Percentiles rank a stretch among this genome's conserved stretches.
These are phyloP conservation scores for Lyophyllum shimeji DNA, from an alignment of 768 basidiomycete species.

Conservation along the genomic window DNA sequence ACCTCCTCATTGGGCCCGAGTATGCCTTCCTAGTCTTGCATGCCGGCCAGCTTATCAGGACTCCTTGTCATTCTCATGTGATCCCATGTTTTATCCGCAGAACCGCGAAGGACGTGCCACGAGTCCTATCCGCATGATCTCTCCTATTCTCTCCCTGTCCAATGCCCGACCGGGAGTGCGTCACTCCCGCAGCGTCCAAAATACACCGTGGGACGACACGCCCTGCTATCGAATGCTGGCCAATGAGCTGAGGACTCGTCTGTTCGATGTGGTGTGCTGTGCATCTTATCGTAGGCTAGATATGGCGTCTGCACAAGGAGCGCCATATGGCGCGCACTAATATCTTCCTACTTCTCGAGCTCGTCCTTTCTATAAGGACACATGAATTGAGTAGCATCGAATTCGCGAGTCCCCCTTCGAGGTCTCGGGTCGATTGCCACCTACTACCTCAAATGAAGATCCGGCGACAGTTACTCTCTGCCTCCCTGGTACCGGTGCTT, in stretches of 20 bases:
- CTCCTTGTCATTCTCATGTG: not conserved
- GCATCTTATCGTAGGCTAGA: not conserved
- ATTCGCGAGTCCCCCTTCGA: not conserved
- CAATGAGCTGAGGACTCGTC: not conserved
- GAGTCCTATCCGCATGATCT: not conserved
- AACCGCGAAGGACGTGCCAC: not conserved
- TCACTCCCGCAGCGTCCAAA: not conserved
- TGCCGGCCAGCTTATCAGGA: not conserved
- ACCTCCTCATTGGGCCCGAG: too few relatives aligned
- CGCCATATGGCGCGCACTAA: not conserved
- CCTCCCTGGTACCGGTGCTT: not conserved
- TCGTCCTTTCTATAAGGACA: not conserved
- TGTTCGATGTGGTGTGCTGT: not conserved
- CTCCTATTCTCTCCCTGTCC: not conserved
- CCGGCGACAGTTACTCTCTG: not conserved
- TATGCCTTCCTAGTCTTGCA: too few relatives aligned
- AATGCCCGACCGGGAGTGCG: not conserved
- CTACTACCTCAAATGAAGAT: not conserved
- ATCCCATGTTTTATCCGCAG: not conserved
- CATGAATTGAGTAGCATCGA: not conserved
- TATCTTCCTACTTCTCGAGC: not conserved
- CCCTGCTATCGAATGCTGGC: not conserved
- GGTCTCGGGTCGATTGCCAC: not conserved
- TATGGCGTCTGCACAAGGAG: not conserved
- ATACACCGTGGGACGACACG: not conserved